Conservation (phyloP, 176 grass and related monocot genomes). For the Avena sativa region DNA sequence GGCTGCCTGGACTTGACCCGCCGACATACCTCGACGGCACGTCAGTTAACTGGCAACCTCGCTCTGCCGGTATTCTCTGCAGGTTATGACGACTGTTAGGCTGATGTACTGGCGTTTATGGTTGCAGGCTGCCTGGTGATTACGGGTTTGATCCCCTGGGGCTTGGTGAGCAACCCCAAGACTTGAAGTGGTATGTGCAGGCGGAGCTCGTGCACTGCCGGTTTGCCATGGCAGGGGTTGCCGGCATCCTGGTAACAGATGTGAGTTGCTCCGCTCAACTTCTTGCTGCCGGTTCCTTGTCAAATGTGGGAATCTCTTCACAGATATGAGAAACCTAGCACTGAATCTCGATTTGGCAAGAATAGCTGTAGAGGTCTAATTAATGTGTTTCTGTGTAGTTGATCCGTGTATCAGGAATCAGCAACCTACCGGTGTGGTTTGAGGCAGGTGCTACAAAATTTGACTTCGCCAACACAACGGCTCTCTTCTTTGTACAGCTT, state of each 20-base stretch:
- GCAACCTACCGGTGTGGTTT: slow-evolving; percentile 82
- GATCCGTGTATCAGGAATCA: slow-evolving; percentile 74
- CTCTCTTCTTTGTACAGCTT: slow-evolving; percentile 87
- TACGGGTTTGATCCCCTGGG: slow-evolving; percentile 88
- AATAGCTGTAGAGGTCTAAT: slow-evolving; percentile 3
- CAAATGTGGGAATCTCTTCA: neutral
- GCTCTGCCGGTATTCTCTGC: neutral
- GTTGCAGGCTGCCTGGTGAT: slow-evolving; percentile 69
- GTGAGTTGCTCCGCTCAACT: slow-evolving; percentile 23
- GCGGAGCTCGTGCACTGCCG: slow-evolving; percentile 93
- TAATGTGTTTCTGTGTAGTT: slow-evolving; percentile 51
- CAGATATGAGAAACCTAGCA: neutral
- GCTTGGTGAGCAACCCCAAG: slow-evolving; percentile 69
- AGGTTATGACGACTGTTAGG: neutral
- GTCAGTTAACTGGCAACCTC: slow-evolving; percentile 57
- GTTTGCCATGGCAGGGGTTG: slow-evolving; percentile 75
- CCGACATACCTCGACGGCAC: slow-evolving; percentile 87
- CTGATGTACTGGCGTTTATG: slow-evolving; percentile 11
- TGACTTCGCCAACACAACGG: slow-evolving; percentile 61
- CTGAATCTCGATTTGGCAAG: neutral
- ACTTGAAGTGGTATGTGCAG: slow-evolving; percentile 86
- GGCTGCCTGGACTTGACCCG: slow-evolving; percentile 80
- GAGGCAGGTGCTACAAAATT: slow-evolving; percentile 86
- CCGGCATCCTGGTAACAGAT: slow-evolving; percentile 60
- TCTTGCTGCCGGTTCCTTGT: neutral